These are phyloP conservation scores for Eleusine coracana DNA, from an alignment of 176 grass and related monocot species.

Conservation along the genomic window DNA sequence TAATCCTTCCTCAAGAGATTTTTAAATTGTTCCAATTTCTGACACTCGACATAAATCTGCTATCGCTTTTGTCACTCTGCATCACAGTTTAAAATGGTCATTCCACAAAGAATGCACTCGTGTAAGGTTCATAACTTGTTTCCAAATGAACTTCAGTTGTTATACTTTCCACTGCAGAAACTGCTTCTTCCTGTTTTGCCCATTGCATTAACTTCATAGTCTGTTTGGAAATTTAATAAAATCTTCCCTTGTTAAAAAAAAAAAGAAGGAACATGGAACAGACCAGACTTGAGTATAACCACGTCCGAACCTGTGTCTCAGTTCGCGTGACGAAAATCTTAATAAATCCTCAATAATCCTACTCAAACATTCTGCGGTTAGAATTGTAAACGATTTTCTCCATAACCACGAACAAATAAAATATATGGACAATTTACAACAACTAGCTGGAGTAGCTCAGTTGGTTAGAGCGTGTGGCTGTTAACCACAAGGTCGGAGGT, in stretches of 20 bases:
- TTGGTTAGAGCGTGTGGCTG: constrained; percentile 90
- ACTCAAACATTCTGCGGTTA: too few species aligned
- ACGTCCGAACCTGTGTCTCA: too few species aligned
- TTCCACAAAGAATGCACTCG: background rate
- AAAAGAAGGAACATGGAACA: too few species aligned
- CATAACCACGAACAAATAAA: too few species aligned
- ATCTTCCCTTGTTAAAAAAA: too few species aligned
- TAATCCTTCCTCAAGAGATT: background rate
- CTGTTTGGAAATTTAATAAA: too few species aligned
- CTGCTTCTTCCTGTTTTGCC: background rate
- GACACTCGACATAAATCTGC: background rate
- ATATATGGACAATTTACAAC: too few species aligned
- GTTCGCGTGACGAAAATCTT: too few species aligned
- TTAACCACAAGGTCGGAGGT: constrained; percentile 97
- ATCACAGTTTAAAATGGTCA: constrained; percentile 17
- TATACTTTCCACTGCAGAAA: background rate
- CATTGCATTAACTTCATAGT: too few species aligned
- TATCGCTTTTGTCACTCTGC: background rate
- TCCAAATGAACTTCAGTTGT: background rate
- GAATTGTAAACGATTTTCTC: too few species aligned
- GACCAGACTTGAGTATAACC: background rate
- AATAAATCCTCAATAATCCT: too few species aligned
- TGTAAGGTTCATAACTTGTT: background rate
- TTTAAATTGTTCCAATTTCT: background rate
- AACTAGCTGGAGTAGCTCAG: constrained; percentile 76